Conservation (phyloP, 495 filamentous ascomycete genomes). For the Aspergillus incahuasiensis region DNA sequence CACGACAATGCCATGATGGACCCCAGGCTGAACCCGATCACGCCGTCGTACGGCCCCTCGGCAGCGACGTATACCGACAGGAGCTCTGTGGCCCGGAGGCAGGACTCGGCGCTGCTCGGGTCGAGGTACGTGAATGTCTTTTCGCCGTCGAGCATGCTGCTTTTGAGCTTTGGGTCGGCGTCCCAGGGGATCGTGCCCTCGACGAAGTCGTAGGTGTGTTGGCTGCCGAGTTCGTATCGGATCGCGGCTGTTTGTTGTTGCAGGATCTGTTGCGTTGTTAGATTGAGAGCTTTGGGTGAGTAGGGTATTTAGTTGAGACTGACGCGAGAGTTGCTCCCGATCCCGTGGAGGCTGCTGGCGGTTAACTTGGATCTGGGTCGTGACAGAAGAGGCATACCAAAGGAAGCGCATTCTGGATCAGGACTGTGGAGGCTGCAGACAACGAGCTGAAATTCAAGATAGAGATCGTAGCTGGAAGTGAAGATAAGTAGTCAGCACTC, state of each 20-base stretch:
- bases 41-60: slow-evolving; percentile 34
- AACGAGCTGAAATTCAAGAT: no score
- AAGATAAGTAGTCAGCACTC: no score
- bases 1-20: slow-evolving; percentile 12
- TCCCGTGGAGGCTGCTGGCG: slow-evolving; percentile 12
- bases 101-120: neutral
- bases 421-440: no score
- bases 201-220: slow-evolving; percentile 32
- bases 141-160: slow-evolving; percentile 4
- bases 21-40: slow-evolving; percentile 32
- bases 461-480: no score
- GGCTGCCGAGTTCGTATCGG: slow-evolving; percentile 27
- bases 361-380: neutral
- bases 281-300: neutral
- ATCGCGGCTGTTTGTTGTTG: slow-evolving; percentile 20
- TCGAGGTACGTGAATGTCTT: slow-evolving; percentile 6
- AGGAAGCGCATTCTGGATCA: slow-evolving; percentile 6
- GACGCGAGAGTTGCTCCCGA: slow-evolving; percentile 17
- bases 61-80: slow-evolving; percentile 10
- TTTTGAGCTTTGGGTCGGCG: slow-evolving; percentile 1
- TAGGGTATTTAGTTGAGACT: neutral
- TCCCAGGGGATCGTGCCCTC: slow-evolving; percentile 23
- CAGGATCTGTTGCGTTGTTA: slow-evolving; percentile 1
- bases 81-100: neutral
- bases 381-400: neutral